Conservation (phyloP, 176 grass and related monocot genomes). For the Bolboschoenus planiculmis region DNA sequence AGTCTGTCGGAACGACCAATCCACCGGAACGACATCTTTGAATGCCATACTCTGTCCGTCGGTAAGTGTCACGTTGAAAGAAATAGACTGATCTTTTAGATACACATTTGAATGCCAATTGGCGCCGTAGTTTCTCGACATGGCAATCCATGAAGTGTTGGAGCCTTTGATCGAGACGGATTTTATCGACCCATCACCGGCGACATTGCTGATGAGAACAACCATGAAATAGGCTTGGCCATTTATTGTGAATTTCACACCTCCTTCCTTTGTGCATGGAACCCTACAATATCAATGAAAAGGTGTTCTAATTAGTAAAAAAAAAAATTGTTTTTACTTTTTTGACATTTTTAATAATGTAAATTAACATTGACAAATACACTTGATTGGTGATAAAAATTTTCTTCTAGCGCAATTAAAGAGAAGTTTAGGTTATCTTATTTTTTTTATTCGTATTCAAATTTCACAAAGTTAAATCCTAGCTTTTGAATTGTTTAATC, state of each 20-base stretch:
- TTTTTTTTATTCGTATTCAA: no score
- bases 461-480: no score
- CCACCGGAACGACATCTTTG: conserved; percentile 21
- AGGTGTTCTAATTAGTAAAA: no score
- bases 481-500: no score
- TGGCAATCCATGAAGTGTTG: background rate
- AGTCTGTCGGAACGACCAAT: conserved; percentile 42
- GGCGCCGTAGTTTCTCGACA: conserved; percentile 36
- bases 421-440: no score
- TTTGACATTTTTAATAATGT: background rate
- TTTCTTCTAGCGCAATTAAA: background rate
- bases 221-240: conserved; percentile 37
- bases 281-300: conserved; percentile 24
- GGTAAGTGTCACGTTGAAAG: conserved; percentile 17
- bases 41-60: conserved; percentile 21
- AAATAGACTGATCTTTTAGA: background rate
- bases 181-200: conserved; percentile 31
- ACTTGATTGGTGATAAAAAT: background rate
- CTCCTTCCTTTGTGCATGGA: conserved; percentile 35
- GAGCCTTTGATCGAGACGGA: conserved; percentile 26
- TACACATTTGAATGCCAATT: conserved; percentile 27
- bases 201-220: conserved; percentile 37
- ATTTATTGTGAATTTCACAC: conserved; percentile 44
- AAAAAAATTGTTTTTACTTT: no score
- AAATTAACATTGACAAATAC: background rate